Conservation (phyloP, 169 alveolate genomes). For the Plasmodium adleri region DNA sequence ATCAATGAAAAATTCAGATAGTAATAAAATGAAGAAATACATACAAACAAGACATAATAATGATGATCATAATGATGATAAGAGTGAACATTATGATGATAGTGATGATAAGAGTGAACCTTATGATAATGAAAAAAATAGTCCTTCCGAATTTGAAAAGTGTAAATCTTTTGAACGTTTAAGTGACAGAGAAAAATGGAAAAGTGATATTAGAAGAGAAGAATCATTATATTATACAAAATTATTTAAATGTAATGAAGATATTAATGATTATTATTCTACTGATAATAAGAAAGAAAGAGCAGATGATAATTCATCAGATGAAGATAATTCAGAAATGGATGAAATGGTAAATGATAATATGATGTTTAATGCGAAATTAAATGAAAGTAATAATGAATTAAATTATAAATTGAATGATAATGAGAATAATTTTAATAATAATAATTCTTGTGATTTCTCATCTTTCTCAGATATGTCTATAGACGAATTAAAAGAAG, state of each 20-base stretch:
- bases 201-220: slow-evolving; percentile 63
- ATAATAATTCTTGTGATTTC: slow-evolving; percentile 35
- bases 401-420: neutral
- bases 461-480: slow-evolving; percentile 44
- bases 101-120: too few species aligned
- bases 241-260: slow-evolving; percentile 44
- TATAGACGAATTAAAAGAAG: slow-evolving; percentile 51
- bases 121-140: neutral
- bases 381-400: neutral
- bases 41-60: neutral
- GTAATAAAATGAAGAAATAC: neutral
- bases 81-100: neutral
- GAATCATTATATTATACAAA: slow-evolving; percentile 56
- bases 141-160: too few species aligned
- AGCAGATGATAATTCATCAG: neutral
- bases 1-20: neutral
- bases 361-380: neutral
- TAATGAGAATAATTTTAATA: neutral
- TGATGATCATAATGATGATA: neutral
- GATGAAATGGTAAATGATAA: neutral
- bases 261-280: slow-evolving; percentile 50
- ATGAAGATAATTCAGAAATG: neutral
- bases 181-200: slow-evolving; percentile 58
- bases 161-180: slow-evolving; percentile 5
- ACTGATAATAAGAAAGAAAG: neutral